Percentiles rank a stretch among this genome's conserved stretches.
Conservation (phyloP, 768 basidiomycete species). For the Ramaria sp. region DNA sequence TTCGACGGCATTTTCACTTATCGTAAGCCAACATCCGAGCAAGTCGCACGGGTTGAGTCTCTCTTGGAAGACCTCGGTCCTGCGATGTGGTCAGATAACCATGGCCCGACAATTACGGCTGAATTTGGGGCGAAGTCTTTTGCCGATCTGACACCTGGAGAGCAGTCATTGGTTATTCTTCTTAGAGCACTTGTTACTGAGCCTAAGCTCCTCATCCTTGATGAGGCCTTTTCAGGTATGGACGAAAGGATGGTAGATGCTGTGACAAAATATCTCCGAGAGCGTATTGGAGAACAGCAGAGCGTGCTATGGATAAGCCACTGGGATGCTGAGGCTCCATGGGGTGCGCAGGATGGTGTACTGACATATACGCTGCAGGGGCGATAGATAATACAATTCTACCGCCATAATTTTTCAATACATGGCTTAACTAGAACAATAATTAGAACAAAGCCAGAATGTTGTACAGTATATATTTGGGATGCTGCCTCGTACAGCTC, state of each 20-base stretch:
- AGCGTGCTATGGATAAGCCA: constrained; percentile 82
- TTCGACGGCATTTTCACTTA: constrained; percentile 76
- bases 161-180: constrained; percentile 74
- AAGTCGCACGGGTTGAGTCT: constrained; percentile 35
- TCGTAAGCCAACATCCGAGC: constrained; percentile 31
- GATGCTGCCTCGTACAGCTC: too few relatives aligned
- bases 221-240: constrained; percentile 94
- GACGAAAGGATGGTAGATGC: constrained; percentile 63
- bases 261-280: constrained; percentile 52
- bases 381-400: background rate
- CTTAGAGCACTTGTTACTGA: constrained; percentile 75
- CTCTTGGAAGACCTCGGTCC: constrained; percentile 63
- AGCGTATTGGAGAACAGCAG: constrained; percentile 35
- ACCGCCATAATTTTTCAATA: background rate
- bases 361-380: background rate
- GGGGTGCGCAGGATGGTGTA: constrained; percentile 29
- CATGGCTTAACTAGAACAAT: too few relatives aligned
- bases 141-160: constrained; percentile 53
- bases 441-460: background rate
- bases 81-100: constrained; percentile 1
- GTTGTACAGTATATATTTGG: too few relatives aligned
- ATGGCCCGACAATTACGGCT: constrained; percentile 17
- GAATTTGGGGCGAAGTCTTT: constrained; percentile 45
- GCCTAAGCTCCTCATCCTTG: constrained; percentile 70
- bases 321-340: constrained; percentile 88